Evolutionary conservation across 202 grass and related monocot genomes (phyloP).

Genomic region (Digitaria exilis): DNA sequence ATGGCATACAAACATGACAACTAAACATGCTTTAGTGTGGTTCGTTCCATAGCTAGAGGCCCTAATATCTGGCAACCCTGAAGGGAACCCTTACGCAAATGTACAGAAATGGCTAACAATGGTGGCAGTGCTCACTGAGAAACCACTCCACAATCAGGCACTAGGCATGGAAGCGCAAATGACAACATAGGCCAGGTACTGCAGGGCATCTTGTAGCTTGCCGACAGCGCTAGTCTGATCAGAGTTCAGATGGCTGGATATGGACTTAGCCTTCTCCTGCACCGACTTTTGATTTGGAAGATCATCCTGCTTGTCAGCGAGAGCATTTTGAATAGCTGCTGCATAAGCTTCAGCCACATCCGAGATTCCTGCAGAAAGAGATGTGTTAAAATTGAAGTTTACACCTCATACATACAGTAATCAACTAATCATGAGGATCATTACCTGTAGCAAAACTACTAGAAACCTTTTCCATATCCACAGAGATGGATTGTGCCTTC

Average conservation of each 20-base stretch:
- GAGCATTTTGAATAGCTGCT: conserved; percentile 57
- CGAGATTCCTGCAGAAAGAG: conserved; percentile 65
- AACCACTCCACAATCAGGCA: conserved; percentile 46
- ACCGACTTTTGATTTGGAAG: conserved; percentile 49
- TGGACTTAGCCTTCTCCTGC: conserved; percentile 74
- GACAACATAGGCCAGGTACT: conserved; percentile 70
- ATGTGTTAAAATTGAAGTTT: conserved; percentile 12
- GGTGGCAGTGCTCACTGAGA: background rate
- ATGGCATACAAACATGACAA: conserved; percentile 27
- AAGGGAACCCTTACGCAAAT: conserved; percentile 33
- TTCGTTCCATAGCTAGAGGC: conserved; percentile 23
- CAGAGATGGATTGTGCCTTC: conserved; percentile 70
- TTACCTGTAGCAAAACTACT: conserved; percentile 79
- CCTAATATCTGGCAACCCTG: conserved; percentile 44
- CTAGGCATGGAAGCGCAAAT: conserved; percentile 82
- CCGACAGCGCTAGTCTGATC: conserved; percentile 66
- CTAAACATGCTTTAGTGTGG: conserved; percentile 19
- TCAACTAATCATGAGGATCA: background rate
- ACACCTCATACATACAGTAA: background rate
- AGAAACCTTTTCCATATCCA: conserved; percentile 75
- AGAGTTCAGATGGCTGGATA: conserved; percentile 62
- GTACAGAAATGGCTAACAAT: conserved; percentile 49
- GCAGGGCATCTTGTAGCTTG: conserved; percentile 92
- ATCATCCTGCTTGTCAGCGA: conserved; percentile 45
- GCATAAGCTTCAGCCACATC: conserved; percentile 84